Evolutionary conservation across 352 stramenopile species (phyloP), one percentile per base, ranked within the genome.

Genomic region (Globisporangium radiosum): DNA sequence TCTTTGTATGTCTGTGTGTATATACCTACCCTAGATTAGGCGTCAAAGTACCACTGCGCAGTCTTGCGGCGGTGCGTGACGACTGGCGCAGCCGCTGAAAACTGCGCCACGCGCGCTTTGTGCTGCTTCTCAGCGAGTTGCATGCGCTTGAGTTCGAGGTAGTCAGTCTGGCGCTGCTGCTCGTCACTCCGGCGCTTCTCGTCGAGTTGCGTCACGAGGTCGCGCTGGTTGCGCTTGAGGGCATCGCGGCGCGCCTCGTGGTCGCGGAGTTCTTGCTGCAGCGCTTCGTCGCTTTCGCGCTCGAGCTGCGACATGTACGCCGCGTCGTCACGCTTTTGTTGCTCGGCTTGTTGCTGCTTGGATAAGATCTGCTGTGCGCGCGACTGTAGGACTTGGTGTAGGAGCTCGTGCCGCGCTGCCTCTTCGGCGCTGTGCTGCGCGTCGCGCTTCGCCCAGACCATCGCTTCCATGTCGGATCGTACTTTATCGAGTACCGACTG

Each of bases 31-130:
- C n/a, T 54, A 54, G 55, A 9, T 70, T 66, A 90, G 55, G 79
- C 79, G 58, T 91, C 81, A 53, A 90, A 93, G 71, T 91, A 91
- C 83, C 81, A 91, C 69, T 91, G 73, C 43, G 83, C 76, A 9
- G 69, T 85, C 76, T 93, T 90, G 45, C 83, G 74, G 39, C 75
- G 73, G 58, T 78, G 82, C 56, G 87, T 88, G n/a, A 73, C 78
- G 9, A 70, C 56, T 4, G 76, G 78, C 33, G 69, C 47, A 38
- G 76, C 62, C 8, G 17, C 72, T 5, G 83, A 65, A 51, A 92
- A 86, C 58, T 89, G 65, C 10, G 68, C 68, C 9, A 89, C 68
- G 47, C 76, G 80, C 54, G 88, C 72, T 60, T 90, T 81, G 71
- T 90, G 77, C 62, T 88, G 72, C 57, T 91, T 91, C 63, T 90